Base-by-base conservation (phyloP, 192 early-diverging fungal genomes). In the Entrophospora sp. region DNA sequence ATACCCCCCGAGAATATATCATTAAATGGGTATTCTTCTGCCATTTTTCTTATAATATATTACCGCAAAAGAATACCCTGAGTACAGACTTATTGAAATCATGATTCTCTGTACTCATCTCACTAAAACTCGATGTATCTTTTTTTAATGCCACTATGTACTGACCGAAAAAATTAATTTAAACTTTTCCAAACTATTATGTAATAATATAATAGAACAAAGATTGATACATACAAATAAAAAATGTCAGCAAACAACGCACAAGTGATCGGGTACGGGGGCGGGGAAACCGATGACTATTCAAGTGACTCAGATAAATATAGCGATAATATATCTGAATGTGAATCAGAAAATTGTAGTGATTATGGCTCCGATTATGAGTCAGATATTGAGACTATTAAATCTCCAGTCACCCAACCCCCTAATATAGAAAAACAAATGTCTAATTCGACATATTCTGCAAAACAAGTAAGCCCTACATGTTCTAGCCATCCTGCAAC, bases 311-410 rank as follows among this genome's bases (percentile, higher is more conserved):
- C 48, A 49, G 48, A 49, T 49, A 22, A n/a, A 9, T 49, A 49
- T 49, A 49, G 48, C 18, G 48, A 49, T 49, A 49, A 49, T 49
- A 49, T 49, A 49, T 49, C 48, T 24, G 48, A 49, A 49, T n/a
- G 48, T 49, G 48, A 22, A 22, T 49, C 48, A 24, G 48, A 49
- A 49, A 49, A 49, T 49, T 49, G 48, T n/a, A 49, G n/a, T n/a
- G n/a, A n/a, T n/a, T n/a, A n/a, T n/a, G n/a, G n/a, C n/a, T n/a
- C n/a, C n/a, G n/a, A n/a, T n/a, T n/a, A n/a, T n/a, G n/a, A n/a
- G n/a, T n/a, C n/a, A n/a, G n/a, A n/a, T n/a, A n/a, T n/a, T n/a
- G 48, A 10, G 48, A 49, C 24, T 49, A 49, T 49, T 49, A 49
- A 49, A n/a, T 49, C 48, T 49, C 20, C 48, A 49, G 18, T 49